Conservation (phyloP, 352 stramenopile species). For the Pythium periplocum region DNA sequence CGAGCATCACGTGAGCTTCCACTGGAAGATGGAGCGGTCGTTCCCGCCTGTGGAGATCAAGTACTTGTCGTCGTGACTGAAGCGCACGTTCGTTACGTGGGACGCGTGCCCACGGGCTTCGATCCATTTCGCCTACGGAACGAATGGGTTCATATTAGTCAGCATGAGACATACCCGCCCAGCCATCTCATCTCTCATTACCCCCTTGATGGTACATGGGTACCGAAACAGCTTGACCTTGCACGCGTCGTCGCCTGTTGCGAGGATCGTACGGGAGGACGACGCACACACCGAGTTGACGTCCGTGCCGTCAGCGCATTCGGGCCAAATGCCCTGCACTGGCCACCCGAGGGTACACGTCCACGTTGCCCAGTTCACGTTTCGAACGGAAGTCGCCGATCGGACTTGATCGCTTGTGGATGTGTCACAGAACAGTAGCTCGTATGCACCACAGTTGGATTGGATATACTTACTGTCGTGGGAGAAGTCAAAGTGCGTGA, state of each 20-base stretch:
- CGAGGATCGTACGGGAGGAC: constrained; percentile 58
- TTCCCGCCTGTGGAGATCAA: constrained; percentile 78
- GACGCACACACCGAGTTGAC: constrained; percentile 76
- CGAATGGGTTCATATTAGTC: too few relatives aligned
- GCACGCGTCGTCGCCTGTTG: constrained; percentile 74
- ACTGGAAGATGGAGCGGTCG: constrained; percentile 86
- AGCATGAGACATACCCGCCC: background rate
- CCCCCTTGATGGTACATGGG: constrained; percentile 65
- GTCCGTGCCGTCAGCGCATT: constrained; percentile 77
- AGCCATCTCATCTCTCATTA: constrained; percentile 15
- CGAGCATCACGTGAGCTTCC: constrained; percentile 37
- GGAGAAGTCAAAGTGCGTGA: constrained; percentile 84
- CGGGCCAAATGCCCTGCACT: constrained; percentile 89
- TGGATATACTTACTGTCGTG: constrained; percentile 58
- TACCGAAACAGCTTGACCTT: constrained; percentile 88
- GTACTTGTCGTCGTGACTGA: constrained; percentile 80
- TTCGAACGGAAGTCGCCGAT: constrained; percentile 58
- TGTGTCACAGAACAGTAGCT: constrained; percentile 89
- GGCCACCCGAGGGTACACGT: constrained; percentile 89
- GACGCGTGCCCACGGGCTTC: constrained; percentile 63
- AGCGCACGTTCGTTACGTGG: constrained; percentile 79
- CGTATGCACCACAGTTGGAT: constrained; percentile 84
- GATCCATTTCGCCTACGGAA: constrained; percentile 40
- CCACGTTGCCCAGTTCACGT: constrained; percentile 87
- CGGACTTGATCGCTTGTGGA: constrained; percentile 75